Percentiles rank a stretch among this genome's conserved stretches.
These are phyloP conservation scores for Solanum okadae DNA, from an alignment of 257 asterid genomes.

Conservation along the genomic window DNA sequence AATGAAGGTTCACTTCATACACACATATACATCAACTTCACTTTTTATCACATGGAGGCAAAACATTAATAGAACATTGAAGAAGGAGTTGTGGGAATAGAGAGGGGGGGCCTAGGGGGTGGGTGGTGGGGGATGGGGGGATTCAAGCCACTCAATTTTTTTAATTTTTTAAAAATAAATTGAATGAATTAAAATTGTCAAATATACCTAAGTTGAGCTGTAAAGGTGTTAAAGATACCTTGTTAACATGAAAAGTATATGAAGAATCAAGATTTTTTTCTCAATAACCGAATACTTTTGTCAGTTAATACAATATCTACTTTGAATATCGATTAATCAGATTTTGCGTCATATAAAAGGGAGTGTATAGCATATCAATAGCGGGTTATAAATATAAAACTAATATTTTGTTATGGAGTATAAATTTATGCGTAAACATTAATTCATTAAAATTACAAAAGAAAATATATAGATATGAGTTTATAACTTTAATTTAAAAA, in stretches of 20 bases:
- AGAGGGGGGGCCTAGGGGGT: not conserved
- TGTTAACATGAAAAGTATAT: not conserved
- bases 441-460: not conserved
- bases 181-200: not conserved
- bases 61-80: not conserved
- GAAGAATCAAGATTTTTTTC: not conserved
- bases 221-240: not conserved
- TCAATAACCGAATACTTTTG: not conserved
- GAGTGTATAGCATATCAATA: not conserved
- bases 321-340: not conserved
- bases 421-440: not conserved
- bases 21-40: not conserved
- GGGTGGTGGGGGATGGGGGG: not conserved
- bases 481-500: not conserved
- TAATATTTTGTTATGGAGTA: not conserved
- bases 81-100: not conserved
- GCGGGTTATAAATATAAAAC: not conserved
- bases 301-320: not conserved
- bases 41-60: not conserved
- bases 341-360: fast-evolving
- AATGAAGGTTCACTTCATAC: conserved; percentile 1
- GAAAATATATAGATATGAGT: not conserved
- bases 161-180: not conserved
- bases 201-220: not conserved
- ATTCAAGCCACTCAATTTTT: not conserved